These are phyloP conservation scores for Trichopus zeylanicus DNA, from an alignment of 116 monocot species.

Conservation along the genomic window DNA sequence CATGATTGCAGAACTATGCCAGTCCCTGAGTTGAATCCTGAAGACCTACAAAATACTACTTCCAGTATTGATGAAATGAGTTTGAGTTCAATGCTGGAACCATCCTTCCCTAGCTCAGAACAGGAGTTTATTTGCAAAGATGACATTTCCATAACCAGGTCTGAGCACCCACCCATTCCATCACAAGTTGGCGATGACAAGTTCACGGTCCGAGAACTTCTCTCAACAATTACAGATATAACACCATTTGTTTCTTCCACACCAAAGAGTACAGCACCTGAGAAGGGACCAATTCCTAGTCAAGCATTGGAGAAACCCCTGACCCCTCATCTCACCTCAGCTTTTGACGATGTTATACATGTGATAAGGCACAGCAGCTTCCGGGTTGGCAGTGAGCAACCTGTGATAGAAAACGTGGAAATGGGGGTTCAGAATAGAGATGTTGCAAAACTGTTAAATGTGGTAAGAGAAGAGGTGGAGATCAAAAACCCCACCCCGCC, in stretches of 20 bases:
- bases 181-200: conserved; percentile 35
- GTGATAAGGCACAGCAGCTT: conserved; percentile 96
- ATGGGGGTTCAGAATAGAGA: conserved; percentile 39
- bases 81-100: conserved; percentile 40
- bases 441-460: conserved; percentile 39
- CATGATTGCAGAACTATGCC: conserved; percentile 8
- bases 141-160: conserved; percentile 20
- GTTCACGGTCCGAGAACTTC: conserved; percentile 47
- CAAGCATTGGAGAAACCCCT: conserved; percentile 26
- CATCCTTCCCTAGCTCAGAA: conserved; percentile 45
- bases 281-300: conserved; percentile 21
- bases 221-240: conserved; percentile 42
- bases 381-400: conserved; percentile 68
- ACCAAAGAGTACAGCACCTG: conserved; percentile 10
- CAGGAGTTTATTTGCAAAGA: conserved; percentile 63
- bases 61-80: conserved; percentile 31
- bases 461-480: conserved; percentile 59
- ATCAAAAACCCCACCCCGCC: conserved; percentile 21
- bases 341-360: conserved; percentile 80
- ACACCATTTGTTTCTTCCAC: conserved; percentile 17
- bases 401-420: conserved; percentile 37
- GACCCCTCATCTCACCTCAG: conserved; percentile 44
- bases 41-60: conserved; percentile 36
- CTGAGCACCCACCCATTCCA: conserved; percentile 7
- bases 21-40: conserved; percentile 11